These are phyloP conservation scores for Tulasnella sp. DNA, from an alignment of 768 basidiomycete genomes.

Conservation along the genomic window DNA sequence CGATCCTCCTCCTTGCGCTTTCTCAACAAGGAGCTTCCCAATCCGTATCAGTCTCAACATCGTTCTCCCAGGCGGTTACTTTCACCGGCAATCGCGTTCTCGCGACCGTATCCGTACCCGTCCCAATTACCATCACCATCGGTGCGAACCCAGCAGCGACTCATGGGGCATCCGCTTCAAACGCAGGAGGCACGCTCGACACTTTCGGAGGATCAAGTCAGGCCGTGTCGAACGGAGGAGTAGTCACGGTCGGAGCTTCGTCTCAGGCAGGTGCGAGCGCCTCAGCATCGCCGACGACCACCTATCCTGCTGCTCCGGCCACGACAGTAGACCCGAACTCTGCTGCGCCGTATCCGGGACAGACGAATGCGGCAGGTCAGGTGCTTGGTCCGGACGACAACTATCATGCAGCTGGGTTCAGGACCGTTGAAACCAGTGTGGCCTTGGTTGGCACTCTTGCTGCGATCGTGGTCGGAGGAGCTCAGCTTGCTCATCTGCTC, in stretches of 20 bases:
- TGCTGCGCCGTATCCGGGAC: slow-evolving; percentile 4
- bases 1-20: background rate
- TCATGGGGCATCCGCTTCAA: background rate
- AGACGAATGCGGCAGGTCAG: background rate
- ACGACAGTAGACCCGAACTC: background rate
- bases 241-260: background rate
- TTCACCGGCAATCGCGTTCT: background rate
- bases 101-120: slow-evolving; percentile 1
- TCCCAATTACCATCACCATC: slow-evolving; percentile 1
- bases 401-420: background rate
- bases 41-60: background rate
- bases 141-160: background rate
- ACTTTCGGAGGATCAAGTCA: background rate
- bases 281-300: background rate
- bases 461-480: background rate
- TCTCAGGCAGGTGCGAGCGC: background rate
- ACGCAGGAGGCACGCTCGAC: background rate
- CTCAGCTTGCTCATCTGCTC: background rate
- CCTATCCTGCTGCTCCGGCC: slow-evolving; percentile 1
- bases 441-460: background rate
- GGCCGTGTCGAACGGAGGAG: background rate
- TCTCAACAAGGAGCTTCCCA: background rate
- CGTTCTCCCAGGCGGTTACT: background rate
- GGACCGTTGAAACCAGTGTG: background rate
- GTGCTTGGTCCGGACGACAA: slow-evolving; percentile 1